phyloP scores from a whole-genome alignment of 1,284 basidiomycete species.

The Ganoderma sinense region DNA sequence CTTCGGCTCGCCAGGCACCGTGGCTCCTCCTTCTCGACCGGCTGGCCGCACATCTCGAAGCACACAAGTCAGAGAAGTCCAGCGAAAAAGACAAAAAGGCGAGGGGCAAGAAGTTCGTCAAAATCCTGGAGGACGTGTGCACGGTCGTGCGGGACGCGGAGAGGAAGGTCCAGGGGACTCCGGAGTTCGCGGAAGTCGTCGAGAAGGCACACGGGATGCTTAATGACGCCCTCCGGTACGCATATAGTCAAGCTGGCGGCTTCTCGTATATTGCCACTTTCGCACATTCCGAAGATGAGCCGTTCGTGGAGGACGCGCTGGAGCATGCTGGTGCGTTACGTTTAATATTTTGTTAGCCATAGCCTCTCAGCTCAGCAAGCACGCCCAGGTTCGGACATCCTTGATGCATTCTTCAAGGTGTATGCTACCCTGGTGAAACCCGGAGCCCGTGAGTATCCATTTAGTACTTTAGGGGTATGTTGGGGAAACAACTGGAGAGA shows the following conservation, averaged over 20 bases:
- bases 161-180: slow-evolving; percentile 5
- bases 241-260: slow-evolving; percentile 31
- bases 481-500: not conserved
- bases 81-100: slow-evolving; percentile 11
- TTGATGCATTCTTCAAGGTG: slow-evolving; percentile 18
- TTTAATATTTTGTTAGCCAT: too few species aligned
- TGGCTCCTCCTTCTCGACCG: slow-evolving; percentile 18
- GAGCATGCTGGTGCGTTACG: slow-evolving; percentile 15
- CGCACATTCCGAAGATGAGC: slow-evolving; percentile 39
- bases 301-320: slow-evolving; percentile 33
- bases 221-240: slow-evolving; percentile 29
- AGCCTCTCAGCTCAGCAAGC: not conserved
- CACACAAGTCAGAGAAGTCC: slow-evolving; percentile 6
- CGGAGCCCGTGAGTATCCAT: slow-evolving; percentile 14
- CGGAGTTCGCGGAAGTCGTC: slow-evolving; percentile 38
- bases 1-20: slow-evolving; percentile 2
- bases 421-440: slow-evolving; percentile 17
- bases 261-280: slow-evolving; percentile 41
- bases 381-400: slow-evolving; percentile 17
- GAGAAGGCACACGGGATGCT: slow-evolving; percentile 40
- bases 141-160: slow-evolving; percentile 33
- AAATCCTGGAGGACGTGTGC: slow-evolving; percentile 28
- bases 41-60: slow-evolving; percentile 12
- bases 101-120: slow-evolving; percentile 19
- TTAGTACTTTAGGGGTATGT: not conserved